Base-by-base conservation (phyloP, 108 stramenopile genomes). In the Skeletonema costatum region DNA sequence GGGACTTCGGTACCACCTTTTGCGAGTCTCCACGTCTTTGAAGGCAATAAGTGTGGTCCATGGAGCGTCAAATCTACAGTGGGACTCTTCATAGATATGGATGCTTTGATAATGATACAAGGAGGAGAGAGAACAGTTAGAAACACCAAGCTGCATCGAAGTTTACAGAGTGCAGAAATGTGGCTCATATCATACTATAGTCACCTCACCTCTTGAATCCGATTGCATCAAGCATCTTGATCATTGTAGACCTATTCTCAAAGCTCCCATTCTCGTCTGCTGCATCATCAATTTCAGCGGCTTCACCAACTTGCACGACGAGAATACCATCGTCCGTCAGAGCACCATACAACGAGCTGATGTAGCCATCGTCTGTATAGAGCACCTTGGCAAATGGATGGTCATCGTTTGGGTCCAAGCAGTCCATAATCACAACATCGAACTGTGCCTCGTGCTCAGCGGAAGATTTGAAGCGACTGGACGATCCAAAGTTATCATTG, bases 41-140 rank as follows among this genome's bases (percentile, higher is more conserved):
- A 89, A 89, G 5, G 89, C 87, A 25, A 85, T 79, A 35, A 87
- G 60, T 60, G 59, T 74, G 42, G 76, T 71, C 93, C 93, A 94
- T 9, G 90, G 87, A 60, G 35, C 72, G 5, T 17, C 25, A 50
- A 94, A 94, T 16, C 75, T 71, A 32, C 81, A 83, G 53, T 89
- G 89, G 10, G 60, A 77, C 64, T 91, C 84, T 60, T 86, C 80
- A 63, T 81, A 81, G 29, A 71, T 7, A 46, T 85, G 84, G 36
- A 85, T 85, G 30, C 70, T 77, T 41, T 11, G 11, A n/a, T 4
- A 46, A 46, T 3, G 16, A 46, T 12, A 42, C 13, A 42, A 13
- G 41, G 16, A n/a, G 16, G 16, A 46, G 44, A 46, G 16, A n/a
- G 3, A 46, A 16, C 16, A n/a, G 14, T 46, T 46, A 46, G 44